Conservation (phyloP, 257 asterid species). For the Fraxinus americana region DNA sequence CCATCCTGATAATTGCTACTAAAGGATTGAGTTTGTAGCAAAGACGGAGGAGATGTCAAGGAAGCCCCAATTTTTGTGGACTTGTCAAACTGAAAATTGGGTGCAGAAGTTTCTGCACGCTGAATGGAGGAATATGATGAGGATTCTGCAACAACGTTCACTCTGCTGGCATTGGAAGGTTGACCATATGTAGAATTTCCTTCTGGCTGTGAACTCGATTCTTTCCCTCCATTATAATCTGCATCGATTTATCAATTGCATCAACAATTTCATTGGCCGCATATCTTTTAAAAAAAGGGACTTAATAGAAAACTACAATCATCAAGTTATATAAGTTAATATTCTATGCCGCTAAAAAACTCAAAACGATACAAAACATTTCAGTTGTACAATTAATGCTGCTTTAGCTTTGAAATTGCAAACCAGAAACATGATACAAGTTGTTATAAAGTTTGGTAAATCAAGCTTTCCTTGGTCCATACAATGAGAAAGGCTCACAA, state of each 20-base stretch:
- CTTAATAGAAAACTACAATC: background rate
- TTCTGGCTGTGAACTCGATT: conserved; percentile 10
- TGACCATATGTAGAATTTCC: background rate
- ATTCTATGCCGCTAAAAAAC: background rate
- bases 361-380: background rate
- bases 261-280: background rate
- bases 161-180: background rate
- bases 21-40: conserved; percentile 19
- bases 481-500: background rate
- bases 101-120: conserved; percentile 26
- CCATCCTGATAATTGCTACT: conserved; percentile 18
- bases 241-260: background rate
- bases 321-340: background rate
- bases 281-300: background rate
- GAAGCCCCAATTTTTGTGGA: conserved; percentile 6
- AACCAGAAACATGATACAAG: background rate
- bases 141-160: conserved; percentile 25
- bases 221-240: conserved; percentile 6
- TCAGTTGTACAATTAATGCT: background rate
- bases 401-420: background rate
- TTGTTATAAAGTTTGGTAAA: background rate
- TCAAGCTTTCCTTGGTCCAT: background rate
- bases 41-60: conserved; percentile 10
- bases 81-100: conserved; percentile 4
- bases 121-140: conserved; percentile 12